Percentiles rank a stretch among this genome's conserved stretches.
phyloP scores from a whole-genome alignment of 768 basidiomycete genomes.

The Trametes cinnabarina region DNA sequence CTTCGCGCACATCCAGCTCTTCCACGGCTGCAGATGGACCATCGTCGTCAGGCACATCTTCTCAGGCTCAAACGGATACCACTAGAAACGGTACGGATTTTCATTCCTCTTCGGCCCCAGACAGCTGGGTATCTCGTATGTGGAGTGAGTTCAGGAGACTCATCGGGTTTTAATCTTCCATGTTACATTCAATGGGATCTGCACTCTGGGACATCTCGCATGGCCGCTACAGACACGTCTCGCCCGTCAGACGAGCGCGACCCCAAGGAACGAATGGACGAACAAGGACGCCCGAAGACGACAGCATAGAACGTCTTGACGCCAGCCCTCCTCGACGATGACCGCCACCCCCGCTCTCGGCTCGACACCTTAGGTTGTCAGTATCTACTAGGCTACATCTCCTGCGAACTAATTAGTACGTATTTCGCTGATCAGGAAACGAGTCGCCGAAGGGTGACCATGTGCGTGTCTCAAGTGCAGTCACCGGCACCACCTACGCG shows the following conservation, averaged over 20 bases:
- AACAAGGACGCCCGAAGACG: constrained; percentile 44
- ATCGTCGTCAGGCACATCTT: constrained; percentile 21
- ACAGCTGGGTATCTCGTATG: constrained; percentile 68
- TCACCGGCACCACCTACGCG: not conserved
- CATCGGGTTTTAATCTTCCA: constrained; percentile 65
- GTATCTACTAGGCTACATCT: constrained; percentile 21
- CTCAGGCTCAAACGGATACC: constrained; percentile 25
- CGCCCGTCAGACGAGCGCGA: constrained; percentile 27
- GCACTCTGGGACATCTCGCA: not conserved
- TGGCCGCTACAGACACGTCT: constrained; percentile 15
- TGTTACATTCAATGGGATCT: constrained; percentile 41
- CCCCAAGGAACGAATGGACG: constrained; percentile 37
- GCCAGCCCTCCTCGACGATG: constrained; percentile 7
- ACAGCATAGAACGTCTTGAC: constrained; percentile 33
- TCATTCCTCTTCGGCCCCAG: constrained; percentile 58
- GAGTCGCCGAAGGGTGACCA: constrained; percentile 3
- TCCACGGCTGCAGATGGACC: constrained; percentile 21
- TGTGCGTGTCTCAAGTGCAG: constrained; percentile 13
- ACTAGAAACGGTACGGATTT: constrained; percentile 74
- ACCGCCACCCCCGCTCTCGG: not conserved
- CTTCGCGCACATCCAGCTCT: constrained; percentile 22
- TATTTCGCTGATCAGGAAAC: constrained; percentile 15
- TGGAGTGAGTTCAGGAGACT: constrained; percentile 68
- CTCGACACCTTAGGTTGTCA: constrained; percentile 2
- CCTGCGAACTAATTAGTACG: constrained; percentile 23